A percentile compares a stretch with the other conserved stretches of the same genome.
phyloP scores from a whole-genome alignment of 768 basidiomycete species.

The Lyophyllum atratum region DNA sequence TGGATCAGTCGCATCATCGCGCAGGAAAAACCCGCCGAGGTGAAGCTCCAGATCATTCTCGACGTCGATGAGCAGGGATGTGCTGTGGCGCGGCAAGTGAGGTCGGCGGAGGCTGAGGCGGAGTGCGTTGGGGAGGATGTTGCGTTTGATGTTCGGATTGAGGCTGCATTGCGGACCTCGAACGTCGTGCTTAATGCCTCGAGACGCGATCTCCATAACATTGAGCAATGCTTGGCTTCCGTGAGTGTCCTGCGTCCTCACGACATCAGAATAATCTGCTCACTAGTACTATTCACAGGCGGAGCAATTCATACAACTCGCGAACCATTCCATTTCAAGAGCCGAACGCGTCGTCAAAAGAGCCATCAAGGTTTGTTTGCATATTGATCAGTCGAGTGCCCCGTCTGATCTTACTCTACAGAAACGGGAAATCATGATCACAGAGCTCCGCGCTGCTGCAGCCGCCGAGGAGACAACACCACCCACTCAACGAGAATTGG shows the following conservation, averaged over 20 bases:
- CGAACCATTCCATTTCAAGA: constrained; percentile 57
- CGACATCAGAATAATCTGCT: constrained; percentile 6
- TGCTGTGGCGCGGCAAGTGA: constrained; percentile 41
- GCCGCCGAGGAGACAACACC: constrained; percentile 16
- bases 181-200: constrained; percentile 53
- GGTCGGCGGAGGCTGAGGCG: constrained; percentile 12
- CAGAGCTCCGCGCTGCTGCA: constrained; percentile 38
- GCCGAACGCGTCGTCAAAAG: constrained; percentile 58
- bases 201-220: constrained; percentile 55
- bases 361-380: constrained; percentile 50
- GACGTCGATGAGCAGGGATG: constrained; percentile 42
- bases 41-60: constrained; percentile 38
- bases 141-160: constrained; percentile 37
- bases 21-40: constrained; percentile 30
- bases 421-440: constrained; percentile 53
- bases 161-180: constrained; percentile 42
- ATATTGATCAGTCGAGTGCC: background rate
- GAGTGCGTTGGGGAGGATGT: constrained; percentile 15
- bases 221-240: constrained; percentile 53
- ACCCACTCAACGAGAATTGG: constrained; percentile 16
- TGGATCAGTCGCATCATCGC: constrained; percentile 67
- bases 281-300: constrained; percentile 36
- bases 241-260: constrained; percentile 36
- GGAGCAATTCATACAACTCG: constrained; percentile 54
- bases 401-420: constrained; percentile 23